Evolutionary conservation across 208 protist genomes (phyloP).

Genomic region (Leishmania amazonensis): DNA sequence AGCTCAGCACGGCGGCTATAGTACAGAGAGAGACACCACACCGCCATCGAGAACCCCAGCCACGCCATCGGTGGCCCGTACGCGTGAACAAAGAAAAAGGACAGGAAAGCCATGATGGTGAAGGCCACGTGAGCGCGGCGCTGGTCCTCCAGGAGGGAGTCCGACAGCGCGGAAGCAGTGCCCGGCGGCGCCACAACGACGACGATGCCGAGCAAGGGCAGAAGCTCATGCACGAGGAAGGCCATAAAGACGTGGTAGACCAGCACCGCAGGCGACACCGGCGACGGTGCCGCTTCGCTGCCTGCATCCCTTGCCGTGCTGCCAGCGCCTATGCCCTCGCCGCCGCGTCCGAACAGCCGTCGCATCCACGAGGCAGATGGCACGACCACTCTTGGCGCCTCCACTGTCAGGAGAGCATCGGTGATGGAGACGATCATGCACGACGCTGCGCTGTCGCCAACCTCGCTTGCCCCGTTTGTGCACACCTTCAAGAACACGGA

Average conservation of each 20-base stretch:
- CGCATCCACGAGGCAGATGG: slow-evolving; percentile 17
- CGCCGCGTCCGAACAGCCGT: slow-evolving; percentile 14
- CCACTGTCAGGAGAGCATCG: slow-evolving; percentile 73
- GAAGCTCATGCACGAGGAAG: slow-evolving; percentile 34
- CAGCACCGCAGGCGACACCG: slow-evolving; percentile 10
- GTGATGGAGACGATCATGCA: slow-evolving; percentile 82
- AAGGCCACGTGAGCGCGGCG: slow-evolving; percentile 39
- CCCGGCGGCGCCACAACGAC: background rate
- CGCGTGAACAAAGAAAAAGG: slow-evolving; percentile 16
- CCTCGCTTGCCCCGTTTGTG: slow-evolving; percentile 17
- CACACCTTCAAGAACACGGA: slow-evolving; percentile 82
- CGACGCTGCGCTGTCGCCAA: background rate
- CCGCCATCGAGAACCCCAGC: slow-evolving; percentile 10
- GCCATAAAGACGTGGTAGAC: slow-evolving; percentile 41
- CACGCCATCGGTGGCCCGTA: slow-evolving; percentile 17
- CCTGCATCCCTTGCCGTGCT: background rate
- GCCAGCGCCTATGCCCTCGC: background rate
- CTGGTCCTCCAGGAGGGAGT: slow-evolving; percentile 20
- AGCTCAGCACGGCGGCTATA: slow-evolving; percentile 26
- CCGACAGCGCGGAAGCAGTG: background rate
- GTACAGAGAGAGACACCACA: slow-evolving; percentile 45
- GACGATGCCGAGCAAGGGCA: slow-evolving; percentile 30
- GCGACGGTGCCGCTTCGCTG: slow-evolving; percentile 8
- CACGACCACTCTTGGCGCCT: slow-evolving; percentile 33
- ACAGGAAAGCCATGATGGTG: slow-evolving; percentile 40